Percentiles rank a stretch among this genome's conserved stretches.
Evolutionary conservation across 169 alveolate species (phyloP).

Genomic region (Plasmodium malariae): DNA sequence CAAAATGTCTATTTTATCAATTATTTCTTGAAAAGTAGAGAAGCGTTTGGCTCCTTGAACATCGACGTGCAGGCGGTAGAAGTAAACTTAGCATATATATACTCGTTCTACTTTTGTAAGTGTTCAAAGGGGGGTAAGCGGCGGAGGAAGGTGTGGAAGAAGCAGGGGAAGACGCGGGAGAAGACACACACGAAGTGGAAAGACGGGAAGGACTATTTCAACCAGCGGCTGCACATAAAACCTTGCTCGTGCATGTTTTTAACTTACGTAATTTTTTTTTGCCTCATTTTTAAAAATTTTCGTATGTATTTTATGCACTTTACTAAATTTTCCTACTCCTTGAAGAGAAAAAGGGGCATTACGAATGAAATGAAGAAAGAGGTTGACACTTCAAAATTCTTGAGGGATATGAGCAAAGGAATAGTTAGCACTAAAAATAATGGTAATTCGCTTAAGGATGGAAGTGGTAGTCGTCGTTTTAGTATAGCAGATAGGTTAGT

Average conservation of each 20-base stretch:
- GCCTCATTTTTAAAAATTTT: conserved; percentile 46
- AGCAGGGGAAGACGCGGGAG: too few species aligned
- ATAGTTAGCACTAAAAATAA: too few species aligned
- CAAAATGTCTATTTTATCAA: conserved; percentile 17
- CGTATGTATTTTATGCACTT: conserved; percentile 70
- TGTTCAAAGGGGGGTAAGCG: neutral
- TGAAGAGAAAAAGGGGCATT: conserved; percentile 9
- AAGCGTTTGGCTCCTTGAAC: neutral
- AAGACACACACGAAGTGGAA: too few species aligned
- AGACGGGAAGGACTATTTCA: neutral
- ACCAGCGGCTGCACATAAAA: conserved; percentile 14
- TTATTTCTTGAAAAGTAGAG: conserved; percentile 42
- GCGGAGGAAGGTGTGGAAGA: too few species aligned
- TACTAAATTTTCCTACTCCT: conserved; percentile 50
- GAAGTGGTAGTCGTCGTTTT: too few species aligned
- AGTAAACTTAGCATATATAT: conserved; percentile 14
- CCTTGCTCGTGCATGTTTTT: conserved; percentile 69
- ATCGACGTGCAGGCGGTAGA: neutral
- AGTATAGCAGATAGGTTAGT: too few species aligned
- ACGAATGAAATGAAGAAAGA: too few species aligned
- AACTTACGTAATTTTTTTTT: conserved; percentile 46
- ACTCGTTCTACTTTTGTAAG: conserved; percentile 27
- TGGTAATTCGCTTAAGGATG: too few species aligned
- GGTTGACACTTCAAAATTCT: too few species aligned
- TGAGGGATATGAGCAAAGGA: too few species aligned